A percentile compares a stretch with the other conserved stretches of the same genome.
phyloP scores from a whole-genome alignment of 768 basidiomycete species.

The Suillus occidentalis region DNA sequence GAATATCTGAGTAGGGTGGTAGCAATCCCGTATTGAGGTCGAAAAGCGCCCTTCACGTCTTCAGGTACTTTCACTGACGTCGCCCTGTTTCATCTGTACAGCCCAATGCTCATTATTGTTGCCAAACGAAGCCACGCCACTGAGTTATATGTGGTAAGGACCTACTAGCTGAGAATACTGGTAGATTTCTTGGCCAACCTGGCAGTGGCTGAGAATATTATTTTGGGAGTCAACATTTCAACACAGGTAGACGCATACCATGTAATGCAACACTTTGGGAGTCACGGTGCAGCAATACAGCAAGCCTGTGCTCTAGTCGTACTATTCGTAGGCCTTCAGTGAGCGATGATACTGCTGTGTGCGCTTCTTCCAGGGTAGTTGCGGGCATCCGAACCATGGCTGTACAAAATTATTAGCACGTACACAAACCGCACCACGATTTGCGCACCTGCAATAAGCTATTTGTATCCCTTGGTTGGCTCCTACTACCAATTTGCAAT shows the following conservation, averaged over 20 bases:
- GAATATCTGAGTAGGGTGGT: neutral
- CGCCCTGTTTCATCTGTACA: conserved; percentile 75
- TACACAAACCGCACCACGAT: too few relatives aligned
- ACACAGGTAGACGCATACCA: conserved; percentile 76
- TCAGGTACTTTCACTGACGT: conserved; percentile 46
- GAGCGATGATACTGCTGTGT: too few relatives aligned
- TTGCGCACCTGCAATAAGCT: too few relatives aligned
- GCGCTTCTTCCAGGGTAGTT: too few relatives aligned
- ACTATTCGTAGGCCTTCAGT: conserved; percentile 21
- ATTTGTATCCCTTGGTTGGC: too few relatives aligned
- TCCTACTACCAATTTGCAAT: too few relatives aligned
- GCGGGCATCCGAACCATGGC: too few relatives aligned
- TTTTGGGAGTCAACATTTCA: conserved; percentile 95
- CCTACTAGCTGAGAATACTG: conserved; percentile 33
- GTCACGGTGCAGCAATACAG: conserved; percentile 43
- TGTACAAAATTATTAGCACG: too few relatives aligned
- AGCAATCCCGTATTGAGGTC: neutral
- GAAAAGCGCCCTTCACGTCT: neutral
- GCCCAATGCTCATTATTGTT: conserved; percentile 81
- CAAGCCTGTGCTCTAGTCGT: conserved; percentile 46
- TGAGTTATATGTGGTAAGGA: conserved; percentile 64
- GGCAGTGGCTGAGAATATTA: conserved; percentile 55
- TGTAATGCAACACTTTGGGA: conserved; percentile 74
- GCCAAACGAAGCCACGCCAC: conserved; percentile 58
- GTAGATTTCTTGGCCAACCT: too few relatives aligned